Conservation (phyloP, 768 basidiomycete genomes). For the Leccinellum luteum region DNA sequence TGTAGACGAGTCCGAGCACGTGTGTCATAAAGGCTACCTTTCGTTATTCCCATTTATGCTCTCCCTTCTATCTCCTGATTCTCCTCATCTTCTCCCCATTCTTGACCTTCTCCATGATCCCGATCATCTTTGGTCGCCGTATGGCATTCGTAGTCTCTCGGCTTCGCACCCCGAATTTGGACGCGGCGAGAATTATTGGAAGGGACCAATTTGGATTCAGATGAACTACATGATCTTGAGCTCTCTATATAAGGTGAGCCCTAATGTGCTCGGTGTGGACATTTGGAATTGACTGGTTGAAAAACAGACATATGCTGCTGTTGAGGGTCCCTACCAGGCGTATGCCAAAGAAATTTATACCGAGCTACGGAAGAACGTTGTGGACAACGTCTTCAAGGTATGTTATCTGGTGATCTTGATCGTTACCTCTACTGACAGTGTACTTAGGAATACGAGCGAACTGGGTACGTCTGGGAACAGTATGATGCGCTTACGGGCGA, state of each 20-base stretch:
- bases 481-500: slow-evolving; percentile 84
- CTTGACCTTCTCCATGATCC: slow-evolving; percentile 80
- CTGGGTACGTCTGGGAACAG: slow-evolving; percentile 97
- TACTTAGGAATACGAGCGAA: slow-evolving; percentile 80
- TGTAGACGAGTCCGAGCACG: slow-evolving; percentile 85
- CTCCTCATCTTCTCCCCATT: slow-evolving; percentile 78
- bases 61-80: slow-evolving; percentile 70
- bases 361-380: slow-evolving; percentile 76
- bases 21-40: slow-evolving; percentile 91
- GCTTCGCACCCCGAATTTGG: slow-evolving; percentile 90
- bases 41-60: slow-evolving; percentile 93
- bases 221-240: slow-evolving; percentile 92
- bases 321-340: slow-evolving; percentile 77
- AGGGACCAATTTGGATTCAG: slow-evolving; percentile 94
- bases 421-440: slow-evolving; percentile 5
- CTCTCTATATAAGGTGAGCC: slow-evolving; percentile 68
- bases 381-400: slow-evolving; percentile 79
- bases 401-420: slow-evolving; percentile 1
- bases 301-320: slow-evolving; percentile 67
- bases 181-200: slow-evolving; percentile 95
- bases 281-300: slow-evolving; percentile 1
- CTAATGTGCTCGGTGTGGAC: not conserved
- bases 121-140: slow-evolving; percentile 86
- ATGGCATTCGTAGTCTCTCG: slow-evolving; percentile 85
- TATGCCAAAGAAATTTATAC: slow-evolving; percentile 76